Evolutionary conservation across 192 early-diverging fungal species (phyloP).

Genomic region (Linnemannia schmuckeri): DNA sequence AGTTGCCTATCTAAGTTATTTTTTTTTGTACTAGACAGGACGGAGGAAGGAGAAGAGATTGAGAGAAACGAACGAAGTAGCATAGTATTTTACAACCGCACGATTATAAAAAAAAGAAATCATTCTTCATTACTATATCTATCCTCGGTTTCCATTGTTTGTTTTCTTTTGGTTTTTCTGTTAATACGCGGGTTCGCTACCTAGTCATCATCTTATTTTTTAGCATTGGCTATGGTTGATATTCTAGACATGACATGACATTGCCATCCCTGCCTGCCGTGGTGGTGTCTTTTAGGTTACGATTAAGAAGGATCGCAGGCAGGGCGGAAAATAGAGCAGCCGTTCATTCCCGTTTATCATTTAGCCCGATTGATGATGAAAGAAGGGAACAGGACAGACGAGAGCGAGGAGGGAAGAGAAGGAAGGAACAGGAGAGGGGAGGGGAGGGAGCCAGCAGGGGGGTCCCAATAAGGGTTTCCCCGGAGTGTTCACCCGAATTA

Average conservation of each 20-base stretch:
- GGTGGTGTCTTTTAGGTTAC: too few relatives aligned
- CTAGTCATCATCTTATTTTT: too few relatives aligned
- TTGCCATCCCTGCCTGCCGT: too few relatives aligned
- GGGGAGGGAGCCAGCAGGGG: background rate
- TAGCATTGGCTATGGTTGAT: too few relatives aligned
- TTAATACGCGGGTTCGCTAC: too few relatives aligned
- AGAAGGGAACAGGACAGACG: background rate
- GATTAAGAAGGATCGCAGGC: too few relatives aligned
- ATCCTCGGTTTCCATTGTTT: too few relatives aligned
- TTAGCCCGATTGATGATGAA: background rate
- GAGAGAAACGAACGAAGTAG: conserved; percentile 3
- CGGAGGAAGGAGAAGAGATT: background rate
- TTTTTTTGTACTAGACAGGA: background rate
- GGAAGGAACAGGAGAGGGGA: background rate
- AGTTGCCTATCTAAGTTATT: conserved; percentile 58
- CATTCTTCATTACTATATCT: too few relatives aligned
- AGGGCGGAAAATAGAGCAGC: background rate
- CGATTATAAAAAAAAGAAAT: too few relatives aligned
- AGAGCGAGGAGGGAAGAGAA: background rate
- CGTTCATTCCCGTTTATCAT: background rate
- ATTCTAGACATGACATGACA: too few relatives aligned
- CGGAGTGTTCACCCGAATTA: conserved; percentile 6
- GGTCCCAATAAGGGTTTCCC: background rate
- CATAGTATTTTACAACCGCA: too few relatives aligned
- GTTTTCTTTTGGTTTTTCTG: too few relatives aligned